These are phyloP conservation scores for Phytophthora palmivora DNA, from an alignment of 352 stramenopile genomes.

Conservation along the genomic window DNA sequence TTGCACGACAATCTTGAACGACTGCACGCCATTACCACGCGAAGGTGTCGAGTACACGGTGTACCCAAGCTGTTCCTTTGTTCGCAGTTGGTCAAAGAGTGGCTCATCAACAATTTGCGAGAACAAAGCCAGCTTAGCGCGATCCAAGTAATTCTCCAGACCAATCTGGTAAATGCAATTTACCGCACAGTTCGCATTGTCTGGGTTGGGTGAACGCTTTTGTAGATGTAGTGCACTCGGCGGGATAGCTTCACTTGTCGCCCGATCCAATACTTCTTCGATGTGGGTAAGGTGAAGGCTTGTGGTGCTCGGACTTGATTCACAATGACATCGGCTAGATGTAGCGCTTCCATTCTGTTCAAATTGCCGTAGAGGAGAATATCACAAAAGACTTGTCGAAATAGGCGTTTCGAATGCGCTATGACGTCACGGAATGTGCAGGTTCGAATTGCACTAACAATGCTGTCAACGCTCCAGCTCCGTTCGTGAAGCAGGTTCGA, in stretches of 20 bases:
- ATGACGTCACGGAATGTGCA: conserved; percentile 35
- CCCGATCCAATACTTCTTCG: conserved; percentile 37
- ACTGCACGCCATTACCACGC: conserved; percentile 53
- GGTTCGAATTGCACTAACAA: conserved; percentile 38
- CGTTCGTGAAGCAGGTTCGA: conserved; percentile 41
- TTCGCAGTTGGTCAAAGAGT: conserved; percentile 69
- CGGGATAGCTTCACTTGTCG: conserved; percentile 39
- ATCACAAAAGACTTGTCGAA: conserved; percentile 49
- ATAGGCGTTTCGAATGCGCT: conserved; percentile 42
- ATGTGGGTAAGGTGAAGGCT: conserved; percentile 26
- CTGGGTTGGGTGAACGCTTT: conserved; percentile 45
- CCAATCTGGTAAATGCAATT: conserved; percentile 62
- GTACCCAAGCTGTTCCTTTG: conserved; percentile 77
- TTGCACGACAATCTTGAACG: conserved; percentile 82
- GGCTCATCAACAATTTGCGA: conserved; percentile 67
- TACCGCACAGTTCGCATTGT: conserved; percentile 67
- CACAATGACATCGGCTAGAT: conserved; percentile 38
- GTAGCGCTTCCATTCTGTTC: conserved; percentile 33
- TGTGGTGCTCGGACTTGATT: conserved; percentile 21
- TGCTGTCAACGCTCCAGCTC: conserved; percentile 46
- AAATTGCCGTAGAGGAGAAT: conserved; percentile 66
- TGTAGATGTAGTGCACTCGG: conserved; percentile 40
- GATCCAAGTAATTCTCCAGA: conserved; percentile 46
- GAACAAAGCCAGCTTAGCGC: conserved; percentile 58
- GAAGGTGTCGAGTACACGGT: conserved; percentile 67